Conservation (phyloP, 73 alveolate species). For the Breviolum minutum region DNA sequence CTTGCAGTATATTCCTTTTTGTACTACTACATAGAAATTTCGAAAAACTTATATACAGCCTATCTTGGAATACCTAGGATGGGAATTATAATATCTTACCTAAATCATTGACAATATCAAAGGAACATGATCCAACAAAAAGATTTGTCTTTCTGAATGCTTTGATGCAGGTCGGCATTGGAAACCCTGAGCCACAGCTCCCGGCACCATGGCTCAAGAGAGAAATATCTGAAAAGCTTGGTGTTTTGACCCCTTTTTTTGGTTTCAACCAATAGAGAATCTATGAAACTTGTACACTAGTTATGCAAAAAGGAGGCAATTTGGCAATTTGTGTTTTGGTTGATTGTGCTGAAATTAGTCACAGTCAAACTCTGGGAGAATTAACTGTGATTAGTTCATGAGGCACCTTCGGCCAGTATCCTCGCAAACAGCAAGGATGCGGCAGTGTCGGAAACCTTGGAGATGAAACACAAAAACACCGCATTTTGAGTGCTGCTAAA, state of each 20-base stretch:
- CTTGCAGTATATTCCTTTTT: too few species aligned
- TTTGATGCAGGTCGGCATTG: slow-evolving; percentile 19
- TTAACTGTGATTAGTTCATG: neutral
- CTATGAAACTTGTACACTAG: too few species aligned
- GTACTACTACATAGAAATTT: too few species aligned
- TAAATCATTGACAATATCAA: too few species aligned
- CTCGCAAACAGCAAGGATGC: slow-evolving; percentile 91
- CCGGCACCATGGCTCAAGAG: slow-evolving; percentile 12
- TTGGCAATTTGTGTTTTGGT: neutral
- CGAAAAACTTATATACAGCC: too few species aligned
- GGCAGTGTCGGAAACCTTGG: slow-evolving; percentile 8
- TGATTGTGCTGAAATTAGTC: neutral
- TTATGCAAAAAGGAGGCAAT: too few species aligned
- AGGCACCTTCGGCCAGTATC: slow-evolving; percentile 59
- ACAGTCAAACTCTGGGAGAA: neutral
- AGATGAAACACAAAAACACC: neutral
- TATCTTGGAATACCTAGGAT: too few species aligned
- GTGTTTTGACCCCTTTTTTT: too few species aligned
- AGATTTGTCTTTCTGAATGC: neutral
- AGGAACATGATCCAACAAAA: too few species aligned
- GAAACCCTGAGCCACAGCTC: slow-evolving; percentile 32
- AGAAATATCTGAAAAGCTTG: neutral
- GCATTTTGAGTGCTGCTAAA: neutral
- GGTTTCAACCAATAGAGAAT: too few species aligned
- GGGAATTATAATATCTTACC: too few species aligned